Base-by-base conservation (phyloP, 1,284 basidiomycete genomes). In the Trichosporon sp. region DNA sequence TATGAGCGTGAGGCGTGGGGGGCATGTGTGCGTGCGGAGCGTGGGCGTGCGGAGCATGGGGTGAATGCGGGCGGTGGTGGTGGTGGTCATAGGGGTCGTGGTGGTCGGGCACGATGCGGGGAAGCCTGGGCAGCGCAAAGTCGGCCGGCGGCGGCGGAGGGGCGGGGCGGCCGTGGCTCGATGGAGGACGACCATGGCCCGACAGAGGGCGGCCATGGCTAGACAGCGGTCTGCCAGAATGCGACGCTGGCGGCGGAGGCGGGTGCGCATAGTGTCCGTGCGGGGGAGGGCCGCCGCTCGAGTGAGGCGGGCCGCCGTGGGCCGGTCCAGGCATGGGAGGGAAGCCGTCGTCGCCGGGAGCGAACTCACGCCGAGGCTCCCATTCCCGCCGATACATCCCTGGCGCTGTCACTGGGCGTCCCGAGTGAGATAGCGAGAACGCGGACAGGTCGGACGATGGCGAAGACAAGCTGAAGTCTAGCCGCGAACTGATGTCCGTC, bases 371-470 rank as follows among this genome's bases (percentile, higher is more conserved):
- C 8, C 54, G 38, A 5, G 46, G 31, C 40, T 68, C 67, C 68
- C 71, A 69, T n/a, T 71, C 71, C 14, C 68, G 65, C 2, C 68
- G 71, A 3, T 63, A 64, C 51, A 68, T 40, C 8, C 61, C 35
- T 10, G 61, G 70, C 14, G 71, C 68, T 26, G 68, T 61, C 10
- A 68, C 67, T 0, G 68, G 65, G 14, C 66, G 64, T 16, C 64
- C 65, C 4, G 66, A 43, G 31, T 66, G 67, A 5, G 75, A 77
- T 2, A 81, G 70, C 2, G 80, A 79, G 63, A 80, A 81, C 1
- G 78, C 78, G 4, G 78, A 77, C 11, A 81, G 71, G 68, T 81
- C 79, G 16, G 74, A 74, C 0, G 79, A 76, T 0, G 77, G 78
- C 1, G 76, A 73, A 14, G 75, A 70, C 26, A 75, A n/a, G 3